Evolutionary conservation across 805 yeast species (phyloP).

Genomic region (Hanseniaspora meyeri): DNA sequence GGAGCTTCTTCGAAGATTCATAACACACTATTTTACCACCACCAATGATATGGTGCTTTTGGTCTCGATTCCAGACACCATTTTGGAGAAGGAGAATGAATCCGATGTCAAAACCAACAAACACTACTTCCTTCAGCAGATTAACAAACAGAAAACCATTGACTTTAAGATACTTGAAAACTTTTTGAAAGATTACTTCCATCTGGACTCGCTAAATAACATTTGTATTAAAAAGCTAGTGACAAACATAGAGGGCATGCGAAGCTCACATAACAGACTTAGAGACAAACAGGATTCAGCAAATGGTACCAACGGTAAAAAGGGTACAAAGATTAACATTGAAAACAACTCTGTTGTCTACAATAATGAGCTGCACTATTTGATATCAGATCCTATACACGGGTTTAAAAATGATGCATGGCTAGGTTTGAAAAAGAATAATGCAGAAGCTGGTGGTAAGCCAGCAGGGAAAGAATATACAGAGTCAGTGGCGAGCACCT

Average conservation of each 20-base stretch:
- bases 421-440: conserved; percentile 18
- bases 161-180: conserved; percentile 24
- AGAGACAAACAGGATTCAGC: conserved; percentile 15
- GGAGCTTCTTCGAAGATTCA: conserved; percentile 23
- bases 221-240: conserved; percentile 25
- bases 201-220: conserved; percentile 21
- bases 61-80: conserved; percentile 26
- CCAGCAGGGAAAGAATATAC: neutral
- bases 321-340: neutral
- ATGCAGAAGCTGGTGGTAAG: neutral
- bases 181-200: conserved; percentile 25
- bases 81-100: conserved; percentile 6
- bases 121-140: conserved; percentile 15
- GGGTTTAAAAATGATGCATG: conserved; percentile 24
- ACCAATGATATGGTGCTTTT: conserved; percentile 21
- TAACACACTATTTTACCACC: conserved; percentile 20
- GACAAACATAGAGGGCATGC: conserved; percentile 11
- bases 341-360: conserved; percentile 15
- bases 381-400: conserved; percentile 23
- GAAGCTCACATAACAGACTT: conserved; percentile 20
- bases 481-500: neutral
- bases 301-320: conserved; percentile 22
- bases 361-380: conserved; percentile 27
- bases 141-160: conserved; percentile 11
- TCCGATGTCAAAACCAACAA: neutral